Base-by-base conservation (phyloP, 441 rosid species). In the Mallotus repandus region DNA sequence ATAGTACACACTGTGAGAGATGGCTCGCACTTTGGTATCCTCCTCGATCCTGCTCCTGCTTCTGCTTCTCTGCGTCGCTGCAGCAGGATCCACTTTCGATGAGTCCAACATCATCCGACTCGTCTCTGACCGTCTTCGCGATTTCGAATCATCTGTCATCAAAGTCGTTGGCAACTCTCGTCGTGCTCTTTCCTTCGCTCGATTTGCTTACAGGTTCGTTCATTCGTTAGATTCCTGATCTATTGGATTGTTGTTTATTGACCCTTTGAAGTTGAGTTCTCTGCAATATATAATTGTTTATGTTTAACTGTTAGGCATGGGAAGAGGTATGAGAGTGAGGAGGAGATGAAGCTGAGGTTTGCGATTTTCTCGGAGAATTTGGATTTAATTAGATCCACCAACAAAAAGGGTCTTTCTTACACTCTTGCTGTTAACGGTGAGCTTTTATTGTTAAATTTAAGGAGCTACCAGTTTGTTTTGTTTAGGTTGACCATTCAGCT, bases 311-410 rank as follows among this genome's bases (percentile, higher is more conserved):
- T 52, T 70, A 91, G 97, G 82, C 76, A 87, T 64, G 95, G 89
- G 74, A 95, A 91, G 84, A 83, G 45, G 68, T 95, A 91, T 74
- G 84, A 84, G 82, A 88, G 71, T 35, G 85, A 66, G 68, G 90
- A 86, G 82, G 99, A 95, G 83, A 84, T 87, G 61, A 91, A 86
- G 83, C 83, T 82, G 21, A 79, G 97, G 69, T 95, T 90, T 77
- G 79, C 83, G 69, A 83, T 89, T 79, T 95, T 91, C 84, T 81
- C 86, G 4, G 90, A 89, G 78, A 95, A 78, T 78, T 73, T 89
- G 78, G 86, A 90, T 83, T 84, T 93, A 67, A 90, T 95, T 72
- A 86, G 89, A 87, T 90, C 95, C 72, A 88, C 88, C 2, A 91
- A 95, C 74, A 77, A 61, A 54, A 91, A 89, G 81, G 82, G 80